These are phyloP conservation scores for Astraeus odoratus DNA, from an alignment of 768 basidiomycete species.

Conservation along the genomic window DNA sequence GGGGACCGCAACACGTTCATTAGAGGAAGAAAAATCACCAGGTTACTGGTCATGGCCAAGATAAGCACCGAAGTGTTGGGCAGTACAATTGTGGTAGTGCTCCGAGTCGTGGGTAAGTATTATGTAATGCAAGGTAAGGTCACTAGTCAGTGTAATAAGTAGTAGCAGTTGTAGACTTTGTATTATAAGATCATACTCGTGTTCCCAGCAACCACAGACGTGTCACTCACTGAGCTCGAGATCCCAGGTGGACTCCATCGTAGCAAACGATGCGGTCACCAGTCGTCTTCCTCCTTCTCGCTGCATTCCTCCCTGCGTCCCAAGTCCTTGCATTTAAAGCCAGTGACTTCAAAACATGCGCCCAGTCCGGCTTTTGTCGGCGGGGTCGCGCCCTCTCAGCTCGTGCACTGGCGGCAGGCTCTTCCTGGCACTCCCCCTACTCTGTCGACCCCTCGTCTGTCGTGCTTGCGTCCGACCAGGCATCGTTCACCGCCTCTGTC, in stretches of 20 bases:
- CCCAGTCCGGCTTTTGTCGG: conserved; percentile 94
- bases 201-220: no score
- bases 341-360: conserved; percentile 91
- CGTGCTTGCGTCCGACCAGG: conserved; percentile 40
- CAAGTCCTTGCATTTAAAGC: conserved; percentile 52
- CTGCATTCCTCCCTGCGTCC: conserved; percentile 23
- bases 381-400: conserved; percentile 77
- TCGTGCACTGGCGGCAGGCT: conserved; percentile 52
- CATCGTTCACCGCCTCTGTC: conserved; percentile 69
- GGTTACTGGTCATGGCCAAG: no score
- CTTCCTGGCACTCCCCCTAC: conserved; percentile 83
- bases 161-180: no score
- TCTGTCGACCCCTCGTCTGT: conserved; percentile 57
- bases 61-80: no score
- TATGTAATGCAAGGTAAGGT: no score
- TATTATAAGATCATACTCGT: no score
- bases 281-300: conserved; percentile 27
- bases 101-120: no score
- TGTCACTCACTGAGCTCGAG: background rate
- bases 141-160: no score
- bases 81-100: no score
- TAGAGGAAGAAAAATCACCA: no score
- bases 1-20: no score
- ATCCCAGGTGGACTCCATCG: background rate
- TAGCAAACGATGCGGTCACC: conserved; percentile 13